These are phyloP conservation scores for Elsinoe necatrix DNA, from an alignment of 2,329 filamentous ascomycete genomes.

Conservation along the genomic window DNA sequence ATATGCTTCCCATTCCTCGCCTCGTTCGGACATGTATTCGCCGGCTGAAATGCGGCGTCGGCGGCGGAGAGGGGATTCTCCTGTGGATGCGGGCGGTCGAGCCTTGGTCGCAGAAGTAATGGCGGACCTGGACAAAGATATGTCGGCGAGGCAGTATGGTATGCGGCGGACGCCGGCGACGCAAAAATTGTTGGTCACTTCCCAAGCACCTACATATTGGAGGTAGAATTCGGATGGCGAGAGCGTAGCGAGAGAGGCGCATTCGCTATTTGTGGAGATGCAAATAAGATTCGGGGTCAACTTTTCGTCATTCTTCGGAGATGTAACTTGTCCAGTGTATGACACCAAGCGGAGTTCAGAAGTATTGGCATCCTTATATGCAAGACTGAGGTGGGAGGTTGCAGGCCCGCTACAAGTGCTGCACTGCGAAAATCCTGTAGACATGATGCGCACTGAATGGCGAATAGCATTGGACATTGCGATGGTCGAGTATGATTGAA, in stretches of 20 bases:
- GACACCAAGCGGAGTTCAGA: not conserved
- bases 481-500: not conserved
- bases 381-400: not conserved
- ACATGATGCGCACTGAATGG: not conserved
- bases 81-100: constrained; percentile 17
- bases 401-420: not conserved
- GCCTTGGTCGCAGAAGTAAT: constrained; percentile 17
- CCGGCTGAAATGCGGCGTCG: constrained; percentile 12
- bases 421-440: not conserved
- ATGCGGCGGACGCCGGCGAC: constrained; percentile 52
- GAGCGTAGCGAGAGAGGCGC: not conserved
- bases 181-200: constrained; percentile 51
- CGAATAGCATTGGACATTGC: not conserved
- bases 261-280: not conserved
- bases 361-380: not conserved
- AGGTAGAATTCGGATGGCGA: constrained; percentile 41
- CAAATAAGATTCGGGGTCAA: not conserved
- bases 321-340: not conserved
- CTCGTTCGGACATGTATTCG: constrained; percentile 7
- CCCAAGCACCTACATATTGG: constrained; percentile 58
- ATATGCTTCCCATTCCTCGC: constrained; percentile 48
- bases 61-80: constrained; percentile 16
- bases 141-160: constrained; percentile 23
- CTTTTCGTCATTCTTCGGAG: not conserved
- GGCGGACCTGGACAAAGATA: constrained; percentile 26